These are phyloP conservation scores for Perkinsus chesapeaki DNA, from an alignment of 169 alveolate genomes.

Conservation along the genomic window DNA sequence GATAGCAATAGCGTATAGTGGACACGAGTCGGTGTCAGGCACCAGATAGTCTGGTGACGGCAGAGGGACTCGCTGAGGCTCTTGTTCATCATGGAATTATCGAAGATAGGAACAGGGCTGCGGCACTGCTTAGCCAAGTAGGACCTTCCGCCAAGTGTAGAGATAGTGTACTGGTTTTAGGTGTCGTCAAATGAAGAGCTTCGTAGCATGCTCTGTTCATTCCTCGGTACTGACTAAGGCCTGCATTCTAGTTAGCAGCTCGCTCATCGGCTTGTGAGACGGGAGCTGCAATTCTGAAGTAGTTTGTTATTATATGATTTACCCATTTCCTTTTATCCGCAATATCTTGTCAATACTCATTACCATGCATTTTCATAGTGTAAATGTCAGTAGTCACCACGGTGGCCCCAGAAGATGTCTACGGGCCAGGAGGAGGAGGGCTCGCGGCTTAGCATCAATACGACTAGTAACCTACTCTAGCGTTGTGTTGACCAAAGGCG, in stretches of 20 bases:
- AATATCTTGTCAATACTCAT: too few relatives aligned
- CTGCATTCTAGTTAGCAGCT: background rate
- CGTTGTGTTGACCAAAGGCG: too few relatives aligned
- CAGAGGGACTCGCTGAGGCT: background rate
- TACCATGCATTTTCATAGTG: too few relatives aligned
- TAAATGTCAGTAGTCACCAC: too few relatives aligned
- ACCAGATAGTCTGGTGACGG: background rate
- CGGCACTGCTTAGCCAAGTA: background rate
- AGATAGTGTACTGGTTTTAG: background rate
- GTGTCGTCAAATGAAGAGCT: background rate
- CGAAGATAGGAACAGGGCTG: background rate
- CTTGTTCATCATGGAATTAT: background rate
- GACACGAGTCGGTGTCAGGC: background rate
- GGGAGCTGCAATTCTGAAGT: background rate
- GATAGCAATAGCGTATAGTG: background rate
- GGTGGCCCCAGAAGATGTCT: too few relatives aligned
- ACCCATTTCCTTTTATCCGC: too few relatives aligned
- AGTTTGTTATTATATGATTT: background rate
- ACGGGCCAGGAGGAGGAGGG: too few relatives aligned
- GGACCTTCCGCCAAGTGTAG: background rate
- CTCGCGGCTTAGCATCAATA: too few relatives aligned
- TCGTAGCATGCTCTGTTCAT: background rate
- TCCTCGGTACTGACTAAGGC: background rate
- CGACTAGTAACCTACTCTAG: too few relatives aligned
- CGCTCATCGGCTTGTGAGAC: too few relatives aligned